A percentile compares a stretch with the other conserved stretches of the same genome.
These are phyloP conservation scores for Curvularia sp. DNA, from an alignment of 2,329 filamentous ascomycete genomes.

Conservation along the genomic window DNA sequence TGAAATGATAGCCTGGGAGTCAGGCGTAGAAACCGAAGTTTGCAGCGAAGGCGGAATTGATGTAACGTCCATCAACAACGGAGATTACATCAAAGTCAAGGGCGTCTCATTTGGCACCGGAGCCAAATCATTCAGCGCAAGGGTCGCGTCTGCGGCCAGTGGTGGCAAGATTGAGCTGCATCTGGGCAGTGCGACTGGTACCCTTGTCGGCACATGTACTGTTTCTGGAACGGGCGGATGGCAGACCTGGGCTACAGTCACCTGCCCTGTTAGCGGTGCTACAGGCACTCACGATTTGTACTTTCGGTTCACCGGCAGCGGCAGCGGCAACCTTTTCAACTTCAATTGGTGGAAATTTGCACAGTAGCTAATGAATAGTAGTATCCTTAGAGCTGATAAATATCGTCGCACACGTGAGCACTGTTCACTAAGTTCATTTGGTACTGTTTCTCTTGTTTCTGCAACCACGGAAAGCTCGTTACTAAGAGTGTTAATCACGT, in stretches of 20 bases:
- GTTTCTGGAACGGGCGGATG: slow-evolving; percentile 20
- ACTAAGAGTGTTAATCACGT: no score
- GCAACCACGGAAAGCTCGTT: no score
- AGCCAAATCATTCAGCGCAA: slow-evolving; percentile 21
- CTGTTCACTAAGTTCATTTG: not conserved
- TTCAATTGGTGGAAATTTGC: slow-evolving; percentile 28
- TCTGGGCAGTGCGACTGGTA: slow-evolving; percentile 22
- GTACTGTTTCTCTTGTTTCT: not conserved
- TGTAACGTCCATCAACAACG: slow-evolving; percentile 22
- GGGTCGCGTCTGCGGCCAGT: slow-evolving; percentile 17
- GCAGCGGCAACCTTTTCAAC: slow-evolving; percentile 18
- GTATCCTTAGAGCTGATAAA: not conserved
- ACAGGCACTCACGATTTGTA: slow-evolving; percentile 25
- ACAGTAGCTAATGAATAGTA: not conserved
- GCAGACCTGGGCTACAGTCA: slow-evolving; percentile 21
- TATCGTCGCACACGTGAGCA: not conserved
- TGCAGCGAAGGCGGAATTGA: slow-evolving; percentile 26
- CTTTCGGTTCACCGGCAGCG: slow-evolving; percentile 23
- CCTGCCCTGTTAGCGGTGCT: slow-evolving; percentile 23
- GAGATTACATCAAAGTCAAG: slow-evolving; percentile 26
- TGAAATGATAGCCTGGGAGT: slow-evolving; percentile 22
- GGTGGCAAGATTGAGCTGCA: slow-evolving; percentile 26
- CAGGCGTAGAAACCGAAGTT: slow-evolving; percentile 22
- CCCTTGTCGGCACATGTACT: slow-evolving; percentile 22
- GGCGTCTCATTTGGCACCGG: slow-evolving; percentile 24